phyloP scores from a whole-genome alignment of 2,329 filamentous ascomycete species.

The Hawksworthiomyces lignivorus region DNA sequence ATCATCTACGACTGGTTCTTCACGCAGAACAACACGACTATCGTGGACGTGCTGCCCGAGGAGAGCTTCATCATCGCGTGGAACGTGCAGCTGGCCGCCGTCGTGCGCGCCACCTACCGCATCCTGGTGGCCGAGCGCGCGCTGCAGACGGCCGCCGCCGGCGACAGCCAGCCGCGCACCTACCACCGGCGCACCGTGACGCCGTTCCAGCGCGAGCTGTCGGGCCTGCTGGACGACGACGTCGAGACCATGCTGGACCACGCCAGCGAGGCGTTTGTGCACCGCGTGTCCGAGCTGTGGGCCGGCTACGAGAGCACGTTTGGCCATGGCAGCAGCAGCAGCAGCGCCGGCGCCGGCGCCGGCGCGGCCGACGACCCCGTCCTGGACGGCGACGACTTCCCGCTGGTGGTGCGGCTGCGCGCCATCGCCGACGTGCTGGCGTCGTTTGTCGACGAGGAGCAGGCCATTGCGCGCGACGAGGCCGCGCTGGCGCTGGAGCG shows the following conservation, averaged over 20 bases:
- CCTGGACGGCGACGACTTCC: no score
- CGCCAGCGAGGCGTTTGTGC: slow-evolving; percentile 44
- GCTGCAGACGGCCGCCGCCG: slow-evolving; percentile 30
- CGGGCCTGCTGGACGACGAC: slow-evolving; percentile 46
- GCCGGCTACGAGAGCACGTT: not conserved
- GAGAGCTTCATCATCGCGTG: slow-evolving; percentile 50
- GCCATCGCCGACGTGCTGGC: no score
- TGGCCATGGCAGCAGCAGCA: not conserved
- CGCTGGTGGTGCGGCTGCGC: no score
- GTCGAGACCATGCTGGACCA: slow-evolving; percentile 42
- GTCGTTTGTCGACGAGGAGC: no score
- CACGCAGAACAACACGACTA: slow-evolving; percentile 42
- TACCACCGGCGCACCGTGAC: slow-evolving; percentile 1
- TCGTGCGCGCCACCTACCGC: slow-evolving; percentile 44
- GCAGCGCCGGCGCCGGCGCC: no score
- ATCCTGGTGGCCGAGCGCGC: slow-evolving; percentile 58
- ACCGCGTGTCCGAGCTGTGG: slow-evolving; percentile 29
- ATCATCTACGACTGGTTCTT: slow-evolving; percentile 53
- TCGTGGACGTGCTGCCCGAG: slow-evolving; percentile 58
- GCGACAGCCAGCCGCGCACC: slow-evolving; percentile 4
- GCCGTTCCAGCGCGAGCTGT: slow-evolving; percentile 37
- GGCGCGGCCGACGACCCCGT: no score
- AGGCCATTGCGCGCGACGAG: no score
- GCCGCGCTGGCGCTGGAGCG: no score
- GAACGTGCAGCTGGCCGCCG: slow-evolving; percentile 31